Base-by-base conservation (phyloP, 805 yeast species). In the Saccharomyces paradoxus region DNA sequence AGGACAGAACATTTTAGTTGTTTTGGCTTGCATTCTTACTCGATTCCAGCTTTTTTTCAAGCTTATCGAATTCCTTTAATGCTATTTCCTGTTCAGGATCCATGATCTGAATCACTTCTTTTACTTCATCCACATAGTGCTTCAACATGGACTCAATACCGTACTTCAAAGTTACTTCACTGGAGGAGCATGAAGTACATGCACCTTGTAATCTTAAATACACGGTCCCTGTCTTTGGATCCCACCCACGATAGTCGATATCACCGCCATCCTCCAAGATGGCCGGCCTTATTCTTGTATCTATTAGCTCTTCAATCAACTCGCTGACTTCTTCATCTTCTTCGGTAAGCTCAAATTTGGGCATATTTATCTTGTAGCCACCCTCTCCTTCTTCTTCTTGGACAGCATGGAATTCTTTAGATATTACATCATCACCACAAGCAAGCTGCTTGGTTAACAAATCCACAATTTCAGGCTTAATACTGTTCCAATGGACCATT, bases 241-340 rank as follows among this genome's bases (percentile, higher is more conserved):
- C 89, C 67, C 88, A 91, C 5, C 89, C 94, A 56, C 87, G 80
- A 69, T 83, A 95, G 63, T 89, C 91, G 58, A 94, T 84, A 66
- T 94, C 98, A 32, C 99, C 99, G 58, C 99, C 99, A 65, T 94
- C 99, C 65, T 94, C 99, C 73, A 90, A 96, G 55, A 94, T 90
- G 1, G 98, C 97, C 1, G 99, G 99, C 66, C 97, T 84, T 51
- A 94, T 91, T 67, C 97, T 83, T 1, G 99, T 94, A 57, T 87
- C 95, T 54, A 95, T 85, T 54, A 94, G 77, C 67, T 94, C 98
- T 63, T 89, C 87, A 64, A 94, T 89, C 86, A 91, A 86, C 30
- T 87, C 83, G 48, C 89, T 86, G 1, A 89, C 81, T 71, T 92
- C 98, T 53, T 80, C 77, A 55, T 86, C 90, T 50, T 83, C 88